Evolutionary conservation across 2,329 filamentous ascomycete species (phyloP).

Genomic region (Pseudocercospora vitis): DNA sequence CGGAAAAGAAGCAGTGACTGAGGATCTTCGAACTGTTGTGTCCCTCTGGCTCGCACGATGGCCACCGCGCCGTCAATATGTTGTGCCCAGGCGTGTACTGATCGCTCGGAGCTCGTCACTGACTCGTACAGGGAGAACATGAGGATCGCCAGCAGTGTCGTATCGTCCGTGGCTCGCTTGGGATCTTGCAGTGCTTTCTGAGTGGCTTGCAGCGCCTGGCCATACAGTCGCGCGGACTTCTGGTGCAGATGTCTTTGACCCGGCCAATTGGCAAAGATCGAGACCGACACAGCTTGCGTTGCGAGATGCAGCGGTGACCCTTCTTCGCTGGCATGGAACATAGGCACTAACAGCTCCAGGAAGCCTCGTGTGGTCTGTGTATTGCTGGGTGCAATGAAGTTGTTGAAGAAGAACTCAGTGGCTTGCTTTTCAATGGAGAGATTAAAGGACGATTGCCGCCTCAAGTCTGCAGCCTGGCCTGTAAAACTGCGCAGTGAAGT

Average conservation of each 20-base stretch:
- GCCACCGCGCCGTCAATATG: conserved; percentile 20
- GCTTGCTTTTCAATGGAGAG: conserved; percentile 15
- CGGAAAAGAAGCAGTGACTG: conserved; percentile 15
- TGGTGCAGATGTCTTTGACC: conserved; percentile 8
- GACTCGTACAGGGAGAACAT: conserved; percentile 17
- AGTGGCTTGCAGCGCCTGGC: conserved; percentile 7
- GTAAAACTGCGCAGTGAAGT: neutral
- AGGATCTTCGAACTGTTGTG: conserved; percentile 8
- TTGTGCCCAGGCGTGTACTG: conserved; percentile 15
- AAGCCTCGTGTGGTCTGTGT: conserved; percentile 13
- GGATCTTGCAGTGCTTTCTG: conserved; percentile 14
- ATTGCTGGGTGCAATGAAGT: conserved; percentile 1
- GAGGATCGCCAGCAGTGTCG: conserved; percentile 13
- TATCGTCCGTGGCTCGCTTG: conserved; percentile 3
- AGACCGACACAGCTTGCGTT: conserved; percentile 14
- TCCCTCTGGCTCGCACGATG: conserved; percentile 11
- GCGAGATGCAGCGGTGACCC: conserved; percentile 18
- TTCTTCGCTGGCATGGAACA: conserved; percentile 5
- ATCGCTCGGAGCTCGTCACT: conserved; percentile 10
- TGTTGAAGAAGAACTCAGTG: conserved; percentile 12
- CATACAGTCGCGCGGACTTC: conserved; percentile 11
- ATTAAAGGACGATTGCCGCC: conserved; percentile 4
- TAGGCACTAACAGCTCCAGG: conserved; percentile 11
- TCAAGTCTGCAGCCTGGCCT: neutral
- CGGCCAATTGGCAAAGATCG: conserved; percentile 14